A percentile compares a stretch with the other conserved stretches of the same genome.
Conservation (phyloP, 306 rosid genomes). For the Neltuma alba region DNA sequence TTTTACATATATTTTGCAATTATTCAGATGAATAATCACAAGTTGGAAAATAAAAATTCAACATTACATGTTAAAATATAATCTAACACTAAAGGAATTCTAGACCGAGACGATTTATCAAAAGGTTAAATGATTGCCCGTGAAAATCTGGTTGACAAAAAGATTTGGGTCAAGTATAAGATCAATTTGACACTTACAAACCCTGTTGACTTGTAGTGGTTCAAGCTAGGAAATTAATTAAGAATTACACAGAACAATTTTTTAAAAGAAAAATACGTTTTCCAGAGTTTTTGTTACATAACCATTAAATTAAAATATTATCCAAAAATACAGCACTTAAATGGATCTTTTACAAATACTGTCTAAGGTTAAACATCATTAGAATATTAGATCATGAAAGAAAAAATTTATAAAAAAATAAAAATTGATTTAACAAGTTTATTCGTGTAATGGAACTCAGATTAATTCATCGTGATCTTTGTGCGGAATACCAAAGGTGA, state of each 20-base stretch:
- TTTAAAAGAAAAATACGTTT: background rate
- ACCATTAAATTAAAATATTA: too few species aligned
- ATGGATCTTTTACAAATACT: too few species aligned
- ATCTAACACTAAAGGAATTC: background rate
- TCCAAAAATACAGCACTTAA: too few species aligned
- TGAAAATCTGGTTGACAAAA: conserved; percentile 1
- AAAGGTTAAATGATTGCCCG: conserved; percentile 17
- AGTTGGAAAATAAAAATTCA: background rate
- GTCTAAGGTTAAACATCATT: too few species aligned
- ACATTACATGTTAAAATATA: background rate
- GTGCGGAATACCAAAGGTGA: too few species aligned
- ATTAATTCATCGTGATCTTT: too few species aligned
- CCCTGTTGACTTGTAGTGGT: background rate
- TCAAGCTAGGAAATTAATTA: background rate
- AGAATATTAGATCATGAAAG: too few species aligned
- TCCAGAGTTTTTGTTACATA: too few species aligned
- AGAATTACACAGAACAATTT: background rate
- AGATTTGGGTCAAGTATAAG: background rate
- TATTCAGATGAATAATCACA: background rate
- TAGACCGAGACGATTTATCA: background rate
- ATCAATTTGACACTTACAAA: background rate
- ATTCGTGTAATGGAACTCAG: too few species aligned
- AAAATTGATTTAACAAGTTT: too few species aligned
- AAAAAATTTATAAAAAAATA: too few species aligned
- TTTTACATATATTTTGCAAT: background rate